phyloP scores from a whole-genome alignment of 176 grass and related monocot genomes.

The Musa itinerans region DNA sequence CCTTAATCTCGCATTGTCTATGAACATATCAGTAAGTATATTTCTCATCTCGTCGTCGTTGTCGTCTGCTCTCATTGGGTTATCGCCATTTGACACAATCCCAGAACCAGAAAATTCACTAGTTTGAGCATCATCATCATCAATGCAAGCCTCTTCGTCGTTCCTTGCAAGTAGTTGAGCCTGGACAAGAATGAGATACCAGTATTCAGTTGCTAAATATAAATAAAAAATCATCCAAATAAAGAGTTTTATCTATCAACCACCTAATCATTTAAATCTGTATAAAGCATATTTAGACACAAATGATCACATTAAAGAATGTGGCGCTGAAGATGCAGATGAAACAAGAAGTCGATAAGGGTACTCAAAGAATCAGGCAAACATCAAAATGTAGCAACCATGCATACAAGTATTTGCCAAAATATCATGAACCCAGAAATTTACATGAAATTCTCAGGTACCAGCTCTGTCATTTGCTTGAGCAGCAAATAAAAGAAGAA shows the following conservation, averaged over 20 bases:
- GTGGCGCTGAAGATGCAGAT: background rate
- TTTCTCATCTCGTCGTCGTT: constrained; percentile 50
- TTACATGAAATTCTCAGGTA: too few relatives aligned
- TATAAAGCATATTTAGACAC: background rate
- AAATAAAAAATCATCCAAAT: constrained; percentile 1
- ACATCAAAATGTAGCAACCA: background rate
- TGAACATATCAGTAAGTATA: constrained; percentile 70
- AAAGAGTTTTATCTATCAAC: background rate
- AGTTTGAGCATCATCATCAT: constrained; percentile 35
- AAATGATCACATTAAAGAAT: background rate
- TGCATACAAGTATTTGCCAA: background rate
- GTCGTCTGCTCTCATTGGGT: constrained; percentile 8
- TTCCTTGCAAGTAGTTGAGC: constrained; percentile 73
- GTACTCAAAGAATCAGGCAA: background rate
- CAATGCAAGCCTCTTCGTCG: constrained; percentile 40
- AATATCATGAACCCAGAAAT: background rate
- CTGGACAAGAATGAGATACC: constrained; percentile 23
- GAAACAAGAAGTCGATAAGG: background rate
- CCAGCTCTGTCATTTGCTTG: too few relatives aligned
- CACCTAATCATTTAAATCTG: too few relatives aligned
- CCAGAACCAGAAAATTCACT: constrained; percentile 30
- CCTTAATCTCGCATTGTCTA: constrained; percentile 77
- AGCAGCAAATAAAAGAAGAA: too few relatives aligned
- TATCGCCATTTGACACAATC: constrained; percentile 31
- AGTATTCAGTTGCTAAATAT: constrained; percentile 5